A percentile compares a stretch with the other conserved stretches of the same genome.
phyloP scores from a whole-genome alignment of 805 yeast species.

The Starmerella khaoyaiensis region DNA sequence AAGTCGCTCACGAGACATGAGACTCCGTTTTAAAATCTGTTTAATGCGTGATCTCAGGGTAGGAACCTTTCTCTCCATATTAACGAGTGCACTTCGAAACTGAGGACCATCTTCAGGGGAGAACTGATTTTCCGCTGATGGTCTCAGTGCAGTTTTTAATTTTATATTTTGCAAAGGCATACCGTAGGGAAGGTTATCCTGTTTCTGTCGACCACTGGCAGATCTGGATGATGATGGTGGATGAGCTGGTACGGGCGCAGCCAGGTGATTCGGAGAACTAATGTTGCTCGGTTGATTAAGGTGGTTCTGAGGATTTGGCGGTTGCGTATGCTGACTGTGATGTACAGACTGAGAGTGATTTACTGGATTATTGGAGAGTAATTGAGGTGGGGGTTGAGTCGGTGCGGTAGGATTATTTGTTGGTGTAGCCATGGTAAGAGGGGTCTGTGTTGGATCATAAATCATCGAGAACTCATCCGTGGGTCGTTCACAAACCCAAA shows the following conservation, averaged over 20 bases:
- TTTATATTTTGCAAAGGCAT: conserved; percentile 8
- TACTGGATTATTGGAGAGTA: background rate
- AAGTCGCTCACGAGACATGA: conserved; percentile 26
- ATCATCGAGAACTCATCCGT: background rate
- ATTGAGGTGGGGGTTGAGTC: too few relatives aligned
- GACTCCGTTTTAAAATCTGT: conserved; percentile 29
- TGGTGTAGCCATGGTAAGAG: background rate
- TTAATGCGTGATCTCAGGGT: conserved; percentile 28
- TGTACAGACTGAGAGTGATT: background rate
- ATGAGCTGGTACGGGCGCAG: background rate
- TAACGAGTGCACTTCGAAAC: conserved; percentile 31
- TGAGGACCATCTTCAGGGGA: conserved; percentile 36
- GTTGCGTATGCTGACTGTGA: background rate
- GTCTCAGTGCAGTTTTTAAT: conserved; percentile 20
- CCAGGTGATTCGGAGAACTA: background rate
- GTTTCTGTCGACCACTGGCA: background rate
- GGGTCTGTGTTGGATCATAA: conserved; percentile 1
- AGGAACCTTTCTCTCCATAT: conserved; percentile 30
- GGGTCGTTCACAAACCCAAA: conserved; percentile 26
- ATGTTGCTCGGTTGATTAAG: background rate
- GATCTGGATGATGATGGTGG: background rate
- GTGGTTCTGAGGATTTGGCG: background rate
- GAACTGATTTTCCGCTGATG: conserved; percentile 23
- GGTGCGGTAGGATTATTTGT: background rate
- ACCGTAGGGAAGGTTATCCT: conserved; percentile 8